These are phyloP conservation scores for Fomitopsis palustris DNA, from an alignment of 1,284 basidiomycete genomes.

Conservation along the genomic window DNA sequence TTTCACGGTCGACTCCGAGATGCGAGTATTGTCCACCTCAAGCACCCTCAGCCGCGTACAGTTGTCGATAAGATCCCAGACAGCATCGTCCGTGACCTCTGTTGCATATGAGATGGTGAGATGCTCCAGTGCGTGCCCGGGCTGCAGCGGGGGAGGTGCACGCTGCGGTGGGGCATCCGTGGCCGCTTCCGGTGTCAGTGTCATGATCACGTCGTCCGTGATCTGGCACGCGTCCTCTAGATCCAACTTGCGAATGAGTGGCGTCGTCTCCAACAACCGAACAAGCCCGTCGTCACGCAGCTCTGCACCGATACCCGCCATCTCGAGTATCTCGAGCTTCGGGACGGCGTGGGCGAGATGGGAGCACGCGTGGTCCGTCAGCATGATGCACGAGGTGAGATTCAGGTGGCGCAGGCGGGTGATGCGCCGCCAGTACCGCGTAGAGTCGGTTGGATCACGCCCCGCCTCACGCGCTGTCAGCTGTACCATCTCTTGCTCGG, in stretches of 20 bases:
- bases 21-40: slow-evolving; percentile 77
- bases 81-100: slow-evolving; percentile 58
- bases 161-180: slow-evolving; percentile 8
- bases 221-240: slow-evolving; percentile 81
- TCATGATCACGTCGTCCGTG: slow-evolving; percentile 66
- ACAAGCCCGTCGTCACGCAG: slow-evolving; percentile 71
- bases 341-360: slow-evolving; percentile 75
- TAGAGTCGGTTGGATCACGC: slow-evolving; percentile 48
- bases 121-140: slow-evolving; percentile 70
- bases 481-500: slow-evolving; percentile 36
- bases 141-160: slow-evolving; percentile 18
- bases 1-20: slow-evolving; percentile 58
- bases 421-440: slow-evolving; percentile 55
- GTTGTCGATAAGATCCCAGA: slow-evolving; percentile 59
- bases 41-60: slow-evolving; percentile 65
- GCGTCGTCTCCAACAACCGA: slow-evolving; percentile 68
- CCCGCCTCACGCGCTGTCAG: slow-evolving; percentile 65
- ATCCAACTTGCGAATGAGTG: slow-evolving; percentile 73
- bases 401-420: slow-evolving; percentile 76
- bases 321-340: slow-evolving; percentile 74
- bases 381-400: slow-evolving; percentile 68
- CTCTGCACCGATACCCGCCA: slow-evolving; percentile 72
- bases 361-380: slow-evolving; percentile 74
- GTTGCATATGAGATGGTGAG: slow-evolving; percentile 70
- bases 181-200: slow-evolving; percentile 51